Conservation (phyloP, 768 basidiomycete species). For the Rhizopogon salebrosus region DNA sequence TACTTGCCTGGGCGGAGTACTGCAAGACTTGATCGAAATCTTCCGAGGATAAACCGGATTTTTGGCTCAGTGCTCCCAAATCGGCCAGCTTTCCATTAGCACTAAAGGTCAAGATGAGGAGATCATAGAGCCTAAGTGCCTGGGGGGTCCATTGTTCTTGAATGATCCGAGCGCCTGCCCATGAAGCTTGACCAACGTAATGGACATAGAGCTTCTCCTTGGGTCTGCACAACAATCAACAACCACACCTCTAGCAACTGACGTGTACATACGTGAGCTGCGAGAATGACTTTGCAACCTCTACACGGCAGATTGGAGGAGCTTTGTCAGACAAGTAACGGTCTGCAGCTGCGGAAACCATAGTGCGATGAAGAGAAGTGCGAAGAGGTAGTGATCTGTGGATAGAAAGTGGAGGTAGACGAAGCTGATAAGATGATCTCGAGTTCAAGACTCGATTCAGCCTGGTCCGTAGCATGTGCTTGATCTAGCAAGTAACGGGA, state of each 20-base stretch:
- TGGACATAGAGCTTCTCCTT: constrained; percentile 80
- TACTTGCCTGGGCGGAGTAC: constrained; percentile 63
- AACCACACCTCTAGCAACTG: neutral
- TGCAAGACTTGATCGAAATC: constrained; percentile 72
- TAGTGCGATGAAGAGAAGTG: constrained; percentile 15
- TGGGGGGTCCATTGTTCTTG: constrained; percentile 81
- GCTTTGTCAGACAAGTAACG: constrained; percentile 72
- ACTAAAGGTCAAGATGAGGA: constrained; percentile 67
- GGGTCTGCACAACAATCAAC: constrained; percentile 35
- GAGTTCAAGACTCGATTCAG: constrained; percentile 7
- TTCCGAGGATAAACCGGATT: constrained; percentile 46
- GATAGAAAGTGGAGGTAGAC: neutral
- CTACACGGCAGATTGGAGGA: constrained; percentile 71
- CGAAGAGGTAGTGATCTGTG: neutral
- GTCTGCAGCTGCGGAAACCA: constrained; percentile 38
- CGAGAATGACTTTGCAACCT: constrained; percentile 63
- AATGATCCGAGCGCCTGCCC: constrained; percentile 83
- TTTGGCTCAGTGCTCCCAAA: constrained; percentile 45
- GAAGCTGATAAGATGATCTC: constrained; percentile 6
- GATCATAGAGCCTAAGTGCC: constrained; percentile 62
- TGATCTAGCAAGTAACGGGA: too few species aligned
- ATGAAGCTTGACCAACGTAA: constrained; percentile 63
- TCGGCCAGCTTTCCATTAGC: constrained; percentile 53
- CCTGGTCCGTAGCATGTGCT: constrained; percentile 4
- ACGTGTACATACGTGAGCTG: constrained; percentile 49